Evolutionary conservation across 2,329 filamentous ascomycete genomes (phyloP).

Genomic region (Colletotrichum eremochloae): DNA sequence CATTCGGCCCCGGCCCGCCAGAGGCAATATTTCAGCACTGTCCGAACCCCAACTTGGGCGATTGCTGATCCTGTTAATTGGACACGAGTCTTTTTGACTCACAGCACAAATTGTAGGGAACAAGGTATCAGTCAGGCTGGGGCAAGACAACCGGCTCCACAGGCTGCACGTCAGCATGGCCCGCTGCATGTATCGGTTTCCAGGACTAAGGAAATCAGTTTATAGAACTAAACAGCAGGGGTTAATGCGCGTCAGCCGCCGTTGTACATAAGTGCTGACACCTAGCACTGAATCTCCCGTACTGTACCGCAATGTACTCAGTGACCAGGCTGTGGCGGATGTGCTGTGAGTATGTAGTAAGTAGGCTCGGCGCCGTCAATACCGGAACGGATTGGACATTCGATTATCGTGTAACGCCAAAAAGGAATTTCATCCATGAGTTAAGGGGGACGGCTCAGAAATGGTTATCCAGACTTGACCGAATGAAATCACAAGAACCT

Average conservation of each 20-base stretch:
- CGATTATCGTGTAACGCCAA: background rate
- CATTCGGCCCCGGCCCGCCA: background rate
- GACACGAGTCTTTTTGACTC: background rate
- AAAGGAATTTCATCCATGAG: background rate
- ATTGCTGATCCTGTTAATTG: background rate
- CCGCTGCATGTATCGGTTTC: background rate
- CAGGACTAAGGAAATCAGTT: background rate
- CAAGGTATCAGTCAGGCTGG: background rate
- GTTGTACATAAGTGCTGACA: background rate
- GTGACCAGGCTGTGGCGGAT: too few species aligned
- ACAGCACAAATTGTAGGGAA: background rate
- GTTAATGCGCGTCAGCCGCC: background rate
- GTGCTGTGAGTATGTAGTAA: background rate
- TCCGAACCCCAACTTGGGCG: background rate
- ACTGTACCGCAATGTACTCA: too few species aligned
- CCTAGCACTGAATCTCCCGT: background rate
- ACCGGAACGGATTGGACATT: background rate
- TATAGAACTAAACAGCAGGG: background rate
- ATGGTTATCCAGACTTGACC: background rate
- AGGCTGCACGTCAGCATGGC: slow-evolving; percentile 4
- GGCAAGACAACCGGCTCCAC: background rate
- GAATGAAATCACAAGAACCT: background rate
- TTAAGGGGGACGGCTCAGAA: background rate
- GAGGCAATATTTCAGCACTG: too few species aligned
- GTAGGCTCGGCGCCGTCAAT: background rate